Percentiles rank a stretch among this genome's conserved stretches.
phyloP scores from a whole-genome alignment of 2,329 filamentous ascomycete species.

The Plectosphaerella plurivora region DNA sequence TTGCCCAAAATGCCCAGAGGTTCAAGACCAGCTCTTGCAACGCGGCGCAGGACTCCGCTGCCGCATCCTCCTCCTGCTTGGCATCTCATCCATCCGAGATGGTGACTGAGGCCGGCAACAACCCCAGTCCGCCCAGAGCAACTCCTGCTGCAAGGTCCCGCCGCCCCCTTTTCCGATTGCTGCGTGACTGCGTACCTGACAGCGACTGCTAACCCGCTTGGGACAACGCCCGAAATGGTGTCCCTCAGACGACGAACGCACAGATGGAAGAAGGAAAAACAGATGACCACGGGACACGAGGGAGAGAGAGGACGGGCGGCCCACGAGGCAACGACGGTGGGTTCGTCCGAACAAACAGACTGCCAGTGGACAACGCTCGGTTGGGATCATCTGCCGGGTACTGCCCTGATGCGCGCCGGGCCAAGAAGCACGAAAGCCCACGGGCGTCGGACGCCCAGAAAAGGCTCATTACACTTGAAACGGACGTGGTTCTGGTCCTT shows the following conservation, averaged over 20 bases:
- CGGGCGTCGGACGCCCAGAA: not conserved
- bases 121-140: not conserved
- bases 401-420: no score
- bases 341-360: no score
- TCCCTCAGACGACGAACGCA: not conserved
- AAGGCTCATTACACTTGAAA: constrained; percentile 1
- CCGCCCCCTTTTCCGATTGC: not conserved
- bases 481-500: not conserved
- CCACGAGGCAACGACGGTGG: no score
- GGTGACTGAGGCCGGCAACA: not conserved
- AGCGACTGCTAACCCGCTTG: not conserved
- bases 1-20: no score
- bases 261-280: not conserved
- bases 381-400: not conserved
- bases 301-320: no score
- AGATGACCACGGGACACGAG: no score
- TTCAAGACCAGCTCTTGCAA: no score
- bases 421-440: not conserved
- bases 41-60: not conserved
- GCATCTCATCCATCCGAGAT: not conserved
- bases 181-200: no score
- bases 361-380: not conserved
- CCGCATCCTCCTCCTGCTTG: not conserved
- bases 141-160: not conserved
- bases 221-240: not conserved